These are phyloP conservation scores for Halophytophthora polymorphica DNA, from an alignment of 352 stramenopile species.

Conservation along the genomic window DNA sequence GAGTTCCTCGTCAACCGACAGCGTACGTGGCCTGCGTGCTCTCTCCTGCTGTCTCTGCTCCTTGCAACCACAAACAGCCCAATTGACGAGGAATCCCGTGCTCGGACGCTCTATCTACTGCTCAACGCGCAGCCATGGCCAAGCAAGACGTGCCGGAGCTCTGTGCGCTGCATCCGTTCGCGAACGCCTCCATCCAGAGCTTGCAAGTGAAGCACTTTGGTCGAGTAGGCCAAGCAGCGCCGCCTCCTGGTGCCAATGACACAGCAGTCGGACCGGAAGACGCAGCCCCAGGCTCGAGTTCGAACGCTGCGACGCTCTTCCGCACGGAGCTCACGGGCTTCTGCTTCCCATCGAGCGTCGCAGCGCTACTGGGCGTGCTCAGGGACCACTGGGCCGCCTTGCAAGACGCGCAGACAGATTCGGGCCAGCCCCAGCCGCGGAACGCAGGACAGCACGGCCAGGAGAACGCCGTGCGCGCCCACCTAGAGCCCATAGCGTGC, in stretches of 20 bases:
- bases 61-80: too few species aligned
- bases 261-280: conserved; percentile 9
- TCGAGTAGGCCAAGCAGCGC: conserved; percentile 8
- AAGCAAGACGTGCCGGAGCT: conserved; percentile 73
- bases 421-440: conserved; percentile 1
- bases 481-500: conserved; percentile 39
- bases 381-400: conserved; percentile 24
- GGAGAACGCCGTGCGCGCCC: conserved; percentile 24
- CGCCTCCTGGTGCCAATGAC: conserved; percentile 4
- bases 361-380: conserved; percentile 36
- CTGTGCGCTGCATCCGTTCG: conserved; percentile 50
- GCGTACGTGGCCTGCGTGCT: conserved; percentile 40
- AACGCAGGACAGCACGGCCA: conserved; percentile 1
- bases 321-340: conserved; percentile 58
- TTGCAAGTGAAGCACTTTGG: conserved; percentile 44
- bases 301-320: conserved; percentile 17
- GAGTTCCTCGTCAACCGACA: conserved; percentile 78
- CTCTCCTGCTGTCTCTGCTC: neutral
- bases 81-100: too few species aligned
- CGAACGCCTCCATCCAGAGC: conserved; percentile 56
- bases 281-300: too few species aligned
- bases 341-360: conserved; percentile 42
- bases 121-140: conserved; percentile 45
- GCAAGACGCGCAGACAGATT: conserved; percentile 10
- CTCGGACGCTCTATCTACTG: too few species aligned